Evolutionary conservation across 495 filamentous ascomycete species (phyloP).

Genomic region (Cercophora samala): DNA sequence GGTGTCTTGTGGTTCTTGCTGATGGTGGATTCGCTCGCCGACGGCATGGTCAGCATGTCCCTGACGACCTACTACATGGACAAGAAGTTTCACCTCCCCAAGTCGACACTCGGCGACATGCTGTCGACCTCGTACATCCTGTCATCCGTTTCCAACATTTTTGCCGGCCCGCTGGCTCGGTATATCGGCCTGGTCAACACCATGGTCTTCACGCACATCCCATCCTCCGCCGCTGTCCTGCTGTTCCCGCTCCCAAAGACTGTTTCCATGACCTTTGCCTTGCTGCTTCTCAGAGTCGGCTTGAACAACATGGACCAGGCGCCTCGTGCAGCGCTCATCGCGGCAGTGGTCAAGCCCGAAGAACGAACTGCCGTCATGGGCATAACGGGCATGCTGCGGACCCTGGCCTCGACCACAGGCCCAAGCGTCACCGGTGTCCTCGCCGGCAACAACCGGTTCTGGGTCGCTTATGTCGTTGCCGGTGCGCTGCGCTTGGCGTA

Average conservation of each 20-base stretch:
- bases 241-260: slow-evolving; percentile 37
- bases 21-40: slow-evolving; percentile 72
- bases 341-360: slow-evolving; percentile 64
- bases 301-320: slow-evolving; percentile 72
- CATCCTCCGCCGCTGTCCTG: slow-evolving; percentile 41
- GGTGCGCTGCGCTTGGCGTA: slow-evolving; percentile 68
- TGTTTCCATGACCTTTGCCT: slow-evolving; percentile 53
- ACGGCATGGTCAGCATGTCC: slow-evolving; percentile 69
- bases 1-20: slow-evolving; percentile 71
- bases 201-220: slow-evolving; percentile 49
- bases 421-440: slow-evolving; percentile 71
- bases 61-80: slow-evolving; percentile 77
- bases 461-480: slow-evolving; percentile 70
- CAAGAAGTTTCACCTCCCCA: slow-evolving; percentile 65
- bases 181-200: slow-evolving; percentile 71
- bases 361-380: slow-evolving; percentile 83
- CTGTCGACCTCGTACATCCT: slow-evolving; percentile 38
- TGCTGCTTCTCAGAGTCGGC: slow-evolving; percentile 63
- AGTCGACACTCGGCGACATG: slow-evolving; percentile 54
- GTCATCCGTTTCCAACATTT: slow-evolving; percentile 54
- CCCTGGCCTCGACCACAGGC: slow-evolving; percentile 59
- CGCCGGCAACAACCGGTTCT: slow-evolving; percentile 60
- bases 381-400: slow-evolving; percentile 66
- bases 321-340: slow-evolving; percentile 76
- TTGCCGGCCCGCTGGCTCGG: slow-evolving; percentile 71